Evolutionary conservation across 768 basidiomycete species (phyloP).

Genomic region (Leccinum pellstonianum): DNA sequence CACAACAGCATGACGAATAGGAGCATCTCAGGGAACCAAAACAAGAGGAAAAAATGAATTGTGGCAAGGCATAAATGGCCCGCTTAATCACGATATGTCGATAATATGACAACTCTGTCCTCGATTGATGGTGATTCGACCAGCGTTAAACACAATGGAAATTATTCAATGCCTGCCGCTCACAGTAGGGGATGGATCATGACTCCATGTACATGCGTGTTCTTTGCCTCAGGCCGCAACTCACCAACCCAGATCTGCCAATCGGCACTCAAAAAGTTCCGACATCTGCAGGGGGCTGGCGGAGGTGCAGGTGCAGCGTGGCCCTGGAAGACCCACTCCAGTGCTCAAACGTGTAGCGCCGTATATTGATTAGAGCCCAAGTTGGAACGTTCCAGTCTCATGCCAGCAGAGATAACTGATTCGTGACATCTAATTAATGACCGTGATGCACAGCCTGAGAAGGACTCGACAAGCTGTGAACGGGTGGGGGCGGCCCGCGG

Average conservation of each 20-base stretch:
- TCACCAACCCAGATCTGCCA: too few relatives aligned
- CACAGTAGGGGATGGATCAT: neutral
- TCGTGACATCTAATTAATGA: neutral
- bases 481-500: neutral
- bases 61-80: too few relatives aligned
- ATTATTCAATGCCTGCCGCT: neutral
- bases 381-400: neutral
- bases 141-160: neutral
- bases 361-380: neutral
- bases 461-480: neutral
- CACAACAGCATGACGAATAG: conserved; percentile 85
- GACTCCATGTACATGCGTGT: too few relatives aligned
- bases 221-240: too few relatives aligned
- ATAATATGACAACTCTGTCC: too few relatives aligned
- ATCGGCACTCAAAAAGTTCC: too few relatives aligned
- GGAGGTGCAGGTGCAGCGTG: neutral
- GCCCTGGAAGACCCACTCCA: neutral
- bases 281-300: neutral
- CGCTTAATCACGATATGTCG: too few relatives aligned
- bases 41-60: neutral
- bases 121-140: too few relatives aligned
- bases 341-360: neutral
- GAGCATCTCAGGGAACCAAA: conserved; percentile 53
- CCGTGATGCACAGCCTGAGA: neutral
- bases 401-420: neutral